A percentile compares a stretch with the other conserved stretches of the same genome.
These are phyloP conservation scores for Penicillium waksmanii DNA, from an alignment of 495 filamentous ascomycete species.

Conservation along the genomic window DNA sequence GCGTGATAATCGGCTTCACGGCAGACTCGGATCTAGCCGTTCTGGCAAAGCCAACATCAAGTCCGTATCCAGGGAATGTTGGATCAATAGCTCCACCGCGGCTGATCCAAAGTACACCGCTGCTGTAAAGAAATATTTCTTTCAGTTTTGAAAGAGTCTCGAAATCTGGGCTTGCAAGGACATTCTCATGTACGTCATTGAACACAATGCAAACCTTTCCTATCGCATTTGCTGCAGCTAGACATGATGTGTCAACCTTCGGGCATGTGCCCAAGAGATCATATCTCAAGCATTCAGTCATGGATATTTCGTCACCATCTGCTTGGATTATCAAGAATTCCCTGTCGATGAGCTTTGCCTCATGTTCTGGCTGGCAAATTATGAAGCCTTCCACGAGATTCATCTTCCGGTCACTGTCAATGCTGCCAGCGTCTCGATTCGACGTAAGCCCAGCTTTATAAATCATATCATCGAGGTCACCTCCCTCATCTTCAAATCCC, in stretches of 20 bases:
- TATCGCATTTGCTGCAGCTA: slow-evolving; percentile 15
- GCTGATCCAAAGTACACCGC: slow-evolving; percentile 35
- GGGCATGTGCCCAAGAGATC: neutral
- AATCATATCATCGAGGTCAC: neutral
- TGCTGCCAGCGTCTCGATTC: neutral
- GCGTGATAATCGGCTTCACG: slow-evolving; percentile 27
- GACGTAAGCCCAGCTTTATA: neutral
- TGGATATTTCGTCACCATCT: neutral
- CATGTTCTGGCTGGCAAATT: slow-evolving; percentile 2
- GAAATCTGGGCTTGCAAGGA: slow-evolving; percentile 11
- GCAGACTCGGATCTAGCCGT: slow-evolving; percentile 38
- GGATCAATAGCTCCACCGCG: slow-evolving; percentile 22
- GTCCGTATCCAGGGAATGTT: slow-evolving; percentile 23
- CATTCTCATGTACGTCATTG: slow-evolving; percentile 9
- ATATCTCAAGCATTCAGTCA: slow-evolving; percentile 1
- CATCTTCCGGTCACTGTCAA: neutral
- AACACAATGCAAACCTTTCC: slow-evolving; percentile 33
- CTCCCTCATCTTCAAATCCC: neutral
- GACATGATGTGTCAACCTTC: slow-evolving; percentile 8
- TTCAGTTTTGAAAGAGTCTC: slow-evolving; percentile 25
- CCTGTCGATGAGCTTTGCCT: neutral
- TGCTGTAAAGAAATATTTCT: slow-evolving; percentile 22
- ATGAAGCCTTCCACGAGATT: slow-evolving; percentile 1
- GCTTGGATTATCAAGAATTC: slow-evolving; percentile 24
- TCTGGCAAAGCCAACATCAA: slow-evolving; percentile 34